Conservation (phyloP, 208 protist species). For the Trypanosoma melophagium region DNA sequence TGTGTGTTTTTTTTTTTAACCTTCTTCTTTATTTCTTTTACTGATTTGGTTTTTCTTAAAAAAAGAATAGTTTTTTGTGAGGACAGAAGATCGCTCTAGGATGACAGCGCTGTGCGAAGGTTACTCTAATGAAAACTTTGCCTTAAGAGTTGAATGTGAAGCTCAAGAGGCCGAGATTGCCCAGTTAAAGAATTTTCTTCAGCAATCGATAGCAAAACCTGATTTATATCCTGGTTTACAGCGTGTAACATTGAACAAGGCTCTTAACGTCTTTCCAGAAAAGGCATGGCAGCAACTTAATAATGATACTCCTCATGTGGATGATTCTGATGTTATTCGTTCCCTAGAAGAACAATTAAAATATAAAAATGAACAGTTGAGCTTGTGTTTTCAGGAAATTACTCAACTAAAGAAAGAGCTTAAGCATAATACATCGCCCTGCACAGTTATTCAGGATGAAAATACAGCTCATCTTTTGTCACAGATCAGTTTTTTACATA, state of each 20-base stretch:
- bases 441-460: slow-evolving; percentile 3
- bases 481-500: slow-evolving; percentile 81
- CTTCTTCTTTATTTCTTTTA: slow-evolving; percentile 19
- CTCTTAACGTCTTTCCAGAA: slow-evolving; percentile 31
- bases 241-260: slow-evolving; percentile 29
- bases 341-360: slow-evolving; percentile 23
- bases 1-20: slow-evolving; percentile 22
- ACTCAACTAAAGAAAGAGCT: slow-evolving; percentile 13
- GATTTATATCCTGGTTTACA: slow-evolving; percentile 26
- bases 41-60: slow-evolving; percentile 1
- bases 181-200: slow-evolving; percentile 29
- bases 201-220: slow-evolving; percentile 25
- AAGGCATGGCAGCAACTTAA: slow-evolving; percentile 31
- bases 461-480: slow-evolving; percentile 56
- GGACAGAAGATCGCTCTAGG: neutral
- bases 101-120: slow-evolving; percentile 10
- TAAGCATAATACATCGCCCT: neutral
- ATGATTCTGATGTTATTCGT: slow-evolving; percentile 20
- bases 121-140: slow-evolving; percentile 28
- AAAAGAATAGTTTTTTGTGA: neutral
- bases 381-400: slow-evolving; percentile 25
- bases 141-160: slow-evolving; percentile 32
- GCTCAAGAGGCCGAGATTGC: slow-evolving; percentile 32
- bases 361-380: slow-evolving; percentile 21
- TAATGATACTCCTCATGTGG: slow-evolving; percentile 15